Conservation (phyloP, 1,139 yeast genomes). For the Magnusiomyces tetraspermus region DNA sequence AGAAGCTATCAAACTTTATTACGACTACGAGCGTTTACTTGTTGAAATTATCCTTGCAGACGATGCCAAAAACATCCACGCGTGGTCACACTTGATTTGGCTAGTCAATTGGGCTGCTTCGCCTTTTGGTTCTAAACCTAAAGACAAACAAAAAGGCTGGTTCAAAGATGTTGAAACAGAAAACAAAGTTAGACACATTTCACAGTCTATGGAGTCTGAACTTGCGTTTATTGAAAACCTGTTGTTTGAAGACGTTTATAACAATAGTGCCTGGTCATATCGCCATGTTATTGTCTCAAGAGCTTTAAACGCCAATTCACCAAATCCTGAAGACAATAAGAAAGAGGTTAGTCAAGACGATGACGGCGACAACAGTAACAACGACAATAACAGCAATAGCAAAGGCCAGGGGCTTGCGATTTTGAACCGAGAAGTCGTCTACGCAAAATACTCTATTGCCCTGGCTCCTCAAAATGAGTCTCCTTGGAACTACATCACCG, state of each 20-base stretch:
- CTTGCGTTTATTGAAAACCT: conserved; percentile 42
- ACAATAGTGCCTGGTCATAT: conserved; percentile 93
- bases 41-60: conserved; percentile 58
- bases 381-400: not conserved
- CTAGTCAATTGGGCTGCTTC: conserved; percentile 33
- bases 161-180: not conserved
- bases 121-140: not conserved
- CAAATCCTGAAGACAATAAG: not conserved
- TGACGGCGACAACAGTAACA: not conserved
- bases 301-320: conserved; percentile 10
- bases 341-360: not conserved
- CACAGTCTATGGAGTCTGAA: conserved; percentile 35
- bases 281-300: conserved; percentile 47
- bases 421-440: conserved; percentile 38
- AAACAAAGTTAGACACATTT: not conserved
- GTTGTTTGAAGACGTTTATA: conserved; percentile 58
- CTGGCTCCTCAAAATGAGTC: conserved; percentile 74
- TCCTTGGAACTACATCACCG: conserved; percentile 77
- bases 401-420: not conserved
- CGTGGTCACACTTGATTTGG: conserved; percentile 91
- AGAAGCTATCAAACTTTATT: conserved; percentile 21
- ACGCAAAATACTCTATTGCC: conserved; percentile 39
- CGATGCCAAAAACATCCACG: conserved; percentile 89
- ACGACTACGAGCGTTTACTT: conserved; percentile 53
- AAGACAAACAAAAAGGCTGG: too few species aligned